phyloP scores from a whole-genome alignment of 2,329 filamentous ascomycete genomes.

The Cercospora sesami region DNA sequence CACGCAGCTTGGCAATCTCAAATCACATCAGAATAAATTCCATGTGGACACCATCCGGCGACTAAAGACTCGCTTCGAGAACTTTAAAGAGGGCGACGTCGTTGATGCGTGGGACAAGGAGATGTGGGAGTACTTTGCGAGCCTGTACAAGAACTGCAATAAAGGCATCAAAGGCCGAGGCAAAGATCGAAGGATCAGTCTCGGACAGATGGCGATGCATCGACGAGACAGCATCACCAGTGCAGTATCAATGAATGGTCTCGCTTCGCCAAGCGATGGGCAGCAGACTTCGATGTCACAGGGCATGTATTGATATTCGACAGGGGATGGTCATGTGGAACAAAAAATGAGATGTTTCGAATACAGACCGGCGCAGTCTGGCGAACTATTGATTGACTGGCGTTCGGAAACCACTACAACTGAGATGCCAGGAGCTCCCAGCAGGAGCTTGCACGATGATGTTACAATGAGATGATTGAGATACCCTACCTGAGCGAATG shows the following conservation, averaged over 20 bases:
- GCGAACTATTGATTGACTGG: neutral
- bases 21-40: conserved; percentile 95
- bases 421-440: neutral
- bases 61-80: conserved; percentile 70
- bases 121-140: conserved; percentile 79
- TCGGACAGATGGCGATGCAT: conserved; percentile 20
- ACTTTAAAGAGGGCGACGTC: conserved; percentile 59
- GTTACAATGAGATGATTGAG: conserved; percentile 3
- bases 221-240: conserved; percentile 29
- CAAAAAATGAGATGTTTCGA: neutral
- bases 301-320: neutral
- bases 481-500: conserved; percentile 10
- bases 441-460: neutral
- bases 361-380: neutral
- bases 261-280: neutral
- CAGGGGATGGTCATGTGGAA: neutral
- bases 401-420: neutral
- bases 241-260: conserved; percentile 13
- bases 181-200: conserved; percentile 70
- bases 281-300: neutral
- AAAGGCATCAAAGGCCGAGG: conserved; percentile 97
- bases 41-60: conserved; percentile 71
- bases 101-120: conserved; percentile 71
- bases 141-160: conserved; percentile 96
- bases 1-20: conserved; percentile 87